phyloP scores from a whole-genome alignment of 164 flowering plant species.

The Vitis rupestris region DNA sequence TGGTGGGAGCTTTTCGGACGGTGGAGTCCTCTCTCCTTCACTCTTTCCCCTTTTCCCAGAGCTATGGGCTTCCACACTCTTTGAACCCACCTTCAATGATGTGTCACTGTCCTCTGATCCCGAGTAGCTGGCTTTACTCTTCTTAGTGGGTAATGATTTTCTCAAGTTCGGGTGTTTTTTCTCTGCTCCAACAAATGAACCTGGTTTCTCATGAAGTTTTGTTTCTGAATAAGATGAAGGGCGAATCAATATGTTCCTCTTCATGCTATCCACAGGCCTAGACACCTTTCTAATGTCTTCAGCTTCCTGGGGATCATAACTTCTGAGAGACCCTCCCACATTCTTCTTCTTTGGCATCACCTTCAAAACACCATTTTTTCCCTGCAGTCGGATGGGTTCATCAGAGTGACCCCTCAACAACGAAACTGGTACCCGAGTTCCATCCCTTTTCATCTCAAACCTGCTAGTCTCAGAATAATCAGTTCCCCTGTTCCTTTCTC shows the following conservation, averaged over 20 bases:
- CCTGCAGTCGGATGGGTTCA: conserved; percentile 66
- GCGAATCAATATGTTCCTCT: conserved; percentile 11
- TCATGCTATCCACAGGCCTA: conserved; percentile 22
- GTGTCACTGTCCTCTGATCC: conserved; percentile 42
- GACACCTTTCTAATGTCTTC: conserved; percentile 27
- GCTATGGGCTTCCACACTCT: conserved; percentile 18
- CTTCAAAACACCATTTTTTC: conserved; percentile 83
- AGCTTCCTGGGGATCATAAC: conserved; percentile 19
- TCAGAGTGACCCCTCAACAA: conserved; percentile 30
- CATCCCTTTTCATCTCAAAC: conserved; percentile 38
- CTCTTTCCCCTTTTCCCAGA: conserved; percentile 23
- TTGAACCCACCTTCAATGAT: conserved; percentile 25
- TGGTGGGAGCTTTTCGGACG: conserved; percentile 20
- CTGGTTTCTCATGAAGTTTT: conserved; percentile 29
- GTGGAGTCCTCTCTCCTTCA: conserved; percentile 27
- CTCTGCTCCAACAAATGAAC: conserved; percentile 23
- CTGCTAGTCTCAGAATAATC: conserved; percentile 26
- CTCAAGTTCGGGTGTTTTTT: conserved; percentile 27
- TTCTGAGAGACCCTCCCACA: conserved; percentile 26
- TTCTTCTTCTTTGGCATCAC: conserved; percentile 60
- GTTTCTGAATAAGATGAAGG: conserved; percentile 28
- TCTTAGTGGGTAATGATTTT: conserved; percentile 29
- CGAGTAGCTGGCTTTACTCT: conserved; percentile 22
- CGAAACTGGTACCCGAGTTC: conserved; percentile 21
- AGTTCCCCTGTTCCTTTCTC: conserved; percentile 19